Base-by-base conservation (phyloP, 2,329 filamentous ascomycete genomes). In the Hortaea werneckii region DNA sequence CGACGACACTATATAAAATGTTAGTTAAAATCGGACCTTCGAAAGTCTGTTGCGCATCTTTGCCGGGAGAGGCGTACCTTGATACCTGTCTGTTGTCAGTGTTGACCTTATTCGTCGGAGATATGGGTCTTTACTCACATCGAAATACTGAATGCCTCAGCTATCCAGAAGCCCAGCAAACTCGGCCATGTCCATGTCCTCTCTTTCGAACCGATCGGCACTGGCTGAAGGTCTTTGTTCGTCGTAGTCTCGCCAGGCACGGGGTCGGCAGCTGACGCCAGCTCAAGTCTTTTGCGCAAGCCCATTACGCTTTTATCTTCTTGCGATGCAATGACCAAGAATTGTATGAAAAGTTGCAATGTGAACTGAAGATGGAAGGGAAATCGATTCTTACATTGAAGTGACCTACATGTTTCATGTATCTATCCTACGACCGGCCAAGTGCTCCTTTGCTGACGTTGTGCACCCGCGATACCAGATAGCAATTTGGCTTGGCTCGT, bases 151-250 rank as follows among this genome's bases (percentile, higher is more conserved):
- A 55, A 55, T 1, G 50, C 53, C 29, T 55, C 53, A 5, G 53
- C 53, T 9, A 55, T 45, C 53, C 53, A 55, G 47, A 55, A 54
- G 26, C 52, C 52, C 7, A 54, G 43, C 6, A 54, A 29, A 32
- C 47, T 50, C 7, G 52, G 52, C 52, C 52, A 54, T 43, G 52
- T 54, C 52, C 52, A 54, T 35, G 48, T 54, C 30, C 52, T 45
- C 38, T 49, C 40, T 13, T 46, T 46, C 26, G 44, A 48, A 8
- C 50, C 52, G 26, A 52, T 43, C 40, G 49, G 50, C 5, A 52
- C 45, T 5, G 50, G 48, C n/a, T 48, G 37, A 20, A 50, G 48
- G 29, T 52, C 50, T 32, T 48, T 50, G 45, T 52, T 52, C 6
- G 50, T 46, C 6, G 41, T 37, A 11, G 44, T 44, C 26, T 41